Evolutionary conservation across 2,329 filamentous ascomycete species (phyloP).

Genomic region (Aspergillus jensenii): DNA sequence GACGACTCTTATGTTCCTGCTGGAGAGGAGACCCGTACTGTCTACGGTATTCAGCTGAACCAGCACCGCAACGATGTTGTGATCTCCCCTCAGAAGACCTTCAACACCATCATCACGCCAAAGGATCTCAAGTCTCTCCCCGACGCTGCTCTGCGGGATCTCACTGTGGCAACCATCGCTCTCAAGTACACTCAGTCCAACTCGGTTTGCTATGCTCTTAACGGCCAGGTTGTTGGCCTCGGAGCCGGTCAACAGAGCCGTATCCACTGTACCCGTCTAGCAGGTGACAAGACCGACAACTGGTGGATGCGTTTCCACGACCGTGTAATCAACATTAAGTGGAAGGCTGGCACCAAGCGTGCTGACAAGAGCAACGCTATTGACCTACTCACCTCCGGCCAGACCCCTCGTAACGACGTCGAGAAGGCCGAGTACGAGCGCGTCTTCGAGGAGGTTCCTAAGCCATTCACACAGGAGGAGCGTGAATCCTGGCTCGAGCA

Average conservation of each 20-base stretch:
- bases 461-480: slow-evolving; percentile 79
- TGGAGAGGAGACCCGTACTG: slow-evolving; percentile 73
- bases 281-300: slow-evolving; percentile 97
- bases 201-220: slow-evolving; percentile 94
- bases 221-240: slow-evolving; percentile 90
- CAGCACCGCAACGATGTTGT: slow-evolving; percentile 92
- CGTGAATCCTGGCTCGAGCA: slow-evolving; percentile 81
- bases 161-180: slow-evolving; percentile 93
- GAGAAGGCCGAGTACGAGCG: slow-evolving; percentile 86
- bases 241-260: slow-evolving; percentile 96
- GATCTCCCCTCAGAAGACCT: slow-evolving; percentile 77
- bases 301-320: slow-evolving; percentile 99
- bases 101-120: slow-evolving; percentile 80
- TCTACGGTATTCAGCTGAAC: slow-evolving; percentile 84
- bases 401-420: slow-evolving; percentile 77
- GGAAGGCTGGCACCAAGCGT: slow-evolving; percentile 96
- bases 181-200: slow-evolving; percentile 99
- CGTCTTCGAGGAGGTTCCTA: slow-evolving; percentile 85
- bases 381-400: slow-evolving; percentile 87
- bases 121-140: slow-evolving; percentile 73
- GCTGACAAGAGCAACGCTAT: slow-evolving; percentile 98
- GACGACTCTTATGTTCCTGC: slow-evolving; percentile 81
- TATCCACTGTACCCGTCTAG: slow-evolving; percentile 96
- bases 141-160: slow-evolving; percentile 79
- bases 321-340: slow-evolving; percentile 82